phyloP scores from a whole-genome alignment of 139 green algal species.

The Chlamydomonas sp. region DNA sequence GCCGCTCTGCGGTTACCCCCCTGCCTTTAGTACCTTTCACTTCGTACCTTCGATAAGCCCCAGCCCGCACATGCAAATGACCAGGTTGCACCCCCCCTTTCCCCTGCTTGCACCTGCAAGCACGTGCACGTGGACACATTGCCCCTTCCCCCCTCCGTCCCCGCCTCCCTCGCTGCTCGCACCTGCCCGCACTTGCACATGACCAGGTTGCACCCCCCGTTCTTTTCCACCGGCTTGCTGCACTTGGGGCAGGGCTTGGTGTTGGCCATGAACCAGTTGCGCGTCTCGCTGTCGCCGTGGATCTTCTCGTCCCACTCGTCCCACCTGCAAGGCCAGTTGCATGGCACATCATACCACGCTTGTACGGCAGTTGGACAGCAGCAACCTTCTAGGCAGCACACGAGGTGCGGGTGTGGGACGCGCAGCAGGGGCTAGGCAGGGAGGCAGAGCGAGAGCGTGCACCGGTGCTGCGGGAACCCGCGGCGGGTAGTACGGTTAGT shows the following conservation, averaged over 20 bases:
- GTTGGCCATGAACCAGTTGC: constrained; percentile 81
- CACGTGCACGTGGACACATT: no score
- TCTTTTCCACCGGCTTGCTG: constrained; percentile 92
- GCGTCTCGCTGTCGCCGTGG: constrained; percentile 85
- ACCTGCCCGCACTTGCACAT: constrained; percentile 88
- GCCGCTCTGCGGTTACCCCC: background rate
- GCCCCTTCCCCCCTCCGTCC: no score
- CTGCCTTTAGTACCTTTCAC: no score
- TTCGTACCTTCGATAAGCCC: constrained; percentile 18
- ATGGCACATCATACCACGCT: background rate
- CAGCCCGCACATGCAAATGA: constrained; percentile 88
- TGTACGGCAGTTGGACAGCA: background rate
- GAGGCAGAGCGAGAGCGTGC: no score
- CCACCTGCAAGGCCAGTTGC: constrained; percentile 12
- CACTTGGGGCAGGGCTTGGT: constrained; percentile 95
- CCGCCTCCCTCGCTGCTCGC: no score
- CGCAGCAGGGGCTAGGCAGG: no score
- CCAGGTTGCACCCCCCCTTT: constrained; percentile 94
- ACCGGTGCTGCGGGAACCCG: background rate
- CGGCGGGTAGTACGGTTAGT: no score
- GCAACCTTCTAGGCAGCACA: no score
- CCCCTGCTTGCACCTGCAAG: no score
- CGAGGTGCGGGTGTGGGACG: no score
- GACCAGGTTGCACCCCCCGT: constrained; percentile 94
- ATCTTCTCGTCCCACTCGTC: constrained; percentile 84